These are phyloP conservation scores for Vanilla planifolia DNA, from an alignment of 106 monocot species.

Conservation along the genomic window DNA sequence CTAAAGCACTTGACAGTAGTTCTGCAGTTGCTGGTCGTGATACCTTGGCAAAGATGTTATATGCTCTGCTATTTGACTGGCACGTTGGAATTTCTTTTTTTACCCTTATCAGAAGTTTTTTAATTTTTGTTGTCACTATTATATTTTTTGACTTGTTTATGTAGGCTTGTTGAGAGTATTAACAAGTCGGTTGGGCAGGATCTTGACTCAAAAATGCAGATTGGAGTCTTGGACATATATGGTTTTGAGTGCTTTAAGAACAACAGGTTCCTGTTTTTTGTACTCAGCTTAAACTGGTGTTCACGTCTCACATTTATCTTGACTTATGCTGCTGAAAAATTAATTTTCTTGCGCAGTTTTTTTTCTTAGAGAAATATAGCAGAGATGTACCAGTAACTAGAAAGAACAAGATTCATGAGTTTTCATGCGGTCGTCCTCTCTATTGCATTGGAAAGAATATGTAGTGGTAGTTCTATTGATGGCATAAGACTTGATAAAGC, in stretches of 20 bases:
- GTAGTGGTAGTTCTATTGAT: no score
- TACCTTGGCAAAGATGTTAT: constrained; percentile 86
- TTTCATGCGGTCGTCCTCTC: no score
- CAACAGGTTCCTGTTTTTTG: constrained; percentile 54
- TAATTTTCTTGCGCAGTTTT: no score
- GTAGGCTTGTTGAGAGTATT: constrained; percentile 93
- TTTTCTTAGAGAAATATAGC: no score
- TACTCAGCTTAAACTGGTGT: background rate
- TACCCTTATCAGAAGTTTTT: no score
- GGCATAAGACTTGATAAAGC: no score
- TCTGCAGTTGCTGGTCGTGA: constrained; percentile 65
- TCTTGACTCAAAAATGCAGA: constrained; percentile 56
- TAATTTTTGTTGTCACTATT: background rate
- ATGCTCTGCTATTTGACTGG: constrained; percentile 94
- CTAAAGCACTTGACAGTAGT: constrained; percentile 61
- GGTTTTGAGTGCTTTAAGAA: constrained; percentile 86
- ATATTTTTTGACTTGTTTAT: background rate
- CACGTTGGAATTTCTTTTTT: constrained; percentile 18
- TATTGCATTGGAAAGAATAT: no score
- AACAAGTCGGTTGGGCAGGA: constrained; percentile 94
- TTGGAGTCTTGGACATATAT: constrained; percentile 89
- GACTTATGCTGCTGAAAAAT: no score
- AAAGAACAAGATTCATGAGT: no score
- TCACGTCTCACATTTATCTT: background rate
- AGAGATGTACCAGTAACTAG: no score